Base-by-base conservation (phyloP, 306 rosid species). In the Potentilla sterilis region DNA sequence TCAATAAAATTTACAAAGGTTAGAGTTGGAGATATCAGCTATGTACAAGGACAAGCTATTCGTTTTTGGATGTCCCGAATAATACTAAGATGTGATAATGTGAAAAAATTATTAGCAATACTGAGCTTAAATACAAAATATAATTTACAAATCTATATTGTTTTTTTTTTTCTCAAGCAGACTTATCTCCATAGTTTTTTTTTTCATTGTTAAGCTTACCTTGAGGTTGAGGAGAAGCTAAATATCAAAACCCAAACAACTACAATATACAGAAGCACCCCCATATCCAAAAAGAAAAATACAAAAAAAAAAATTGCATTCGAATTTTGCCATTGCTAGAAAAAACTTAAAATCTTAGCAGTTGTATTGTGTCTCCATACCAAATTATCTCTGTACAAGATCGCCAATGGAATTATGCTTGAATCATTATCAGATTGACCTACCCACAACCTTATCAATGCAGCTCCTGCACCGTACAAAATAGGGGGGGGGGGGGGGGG, bases 391-490 rank as follows among this genome's bases (percentile, higher is more conserved):
- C 84, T 84, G 83, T 66, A 85, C 81, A 92, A 79, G 69, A 92
- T 76, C 46, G 97, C 97, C 87, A 95, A 75, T 51, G 88, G 88
- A 78, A 92, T 75, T 78, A 69, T 78, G 78, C 75, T 78, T 28
- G 83, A 83, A 81, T 84, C 83, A 7, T 14, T 73, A 48, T 75
- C 70, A 77, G 81, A 85, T 77, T 82, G 90, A 78, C 96, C 93
- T 77, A 85, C 81, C 97, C 97, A 95, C 75, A 95, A 72, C 85
- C 90, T 86, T 57, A 70, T 54, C 74, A 81, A 85, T 55, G 65
- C 81, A 62, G 87, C 85, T 73, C 93, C 97, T 92, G 88, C 37
- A 65, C 61, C 83, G 64, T 66, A 80, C 49, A 83, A 67, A 80
- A 28, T 28, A 28, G 28, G 28, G 28, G 28, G n/a, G n/a, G n/a